Conservation (phyloP, 768 basidiomycete genomes). For the Russula virescens region DNA sequence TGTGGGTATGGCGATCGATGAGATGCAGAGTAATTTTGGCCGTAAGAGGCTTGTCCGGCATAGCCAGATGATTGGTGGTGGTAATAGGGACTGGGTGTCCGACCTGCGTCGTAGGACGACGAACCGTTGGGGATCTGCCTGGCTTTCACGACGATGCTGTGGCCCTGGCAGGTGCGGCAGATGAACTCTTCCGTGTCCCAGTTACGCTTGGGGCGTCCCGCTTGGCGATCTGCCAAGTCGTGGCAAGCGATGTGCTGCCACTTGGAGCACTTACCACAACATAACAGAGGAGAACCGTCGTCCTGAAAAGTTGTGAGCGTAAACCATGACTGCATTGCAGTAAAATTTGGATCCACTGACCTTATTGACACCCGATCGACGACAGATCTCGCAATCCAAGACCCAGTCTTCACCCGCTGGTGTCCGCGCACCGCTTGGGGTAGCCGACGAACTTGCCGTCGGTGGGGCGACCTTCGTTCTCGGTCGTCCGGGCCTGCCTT, state of each 20-base stretch:
- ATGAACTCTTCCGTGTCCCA: conserved; percentile 86
- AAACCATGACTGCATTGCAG: neutral
- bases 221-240: conserved; percentile 58
- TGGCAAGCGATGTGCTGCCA: conserved; percentile 93
- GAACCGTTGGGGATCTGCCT: conserved; percentile 12
- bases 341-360: conserved; percentile 41
- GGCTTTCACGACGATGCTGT: conserved; percentile 1
- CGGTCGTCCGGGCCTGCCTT: conserved; percentile 10
- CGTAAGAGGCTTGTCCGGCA: conserved; percentile 12
- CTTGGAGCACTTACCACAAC: conserved; percentile 71
- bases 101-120: neutral
- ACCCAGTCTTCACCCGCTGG: conserved; percentile 70
- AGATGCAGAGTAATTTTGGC: neutral
- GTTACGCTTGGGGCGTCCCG: conserved; percentile 63
- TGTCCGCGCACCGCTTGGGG: conserved; percentile 44
- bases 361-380: conserved; percentile 61
- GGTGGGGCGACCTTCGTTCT: conserved; percentile 23
- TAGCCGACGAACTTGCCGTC: conserved; percentile 28
- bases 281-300: conserved; percentile 72
- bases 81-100: conserved; percentile 16
- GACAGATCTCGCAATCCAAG: conserved; percentile 84
- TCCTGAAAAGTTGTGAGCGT: conserved; percentile 48
- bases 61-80: neutral
- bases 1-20: conserved; percentile 5
- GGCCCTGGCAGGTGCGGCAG: conserved; percentile 53